Percentiles rank a stretch among this genome's conserved stretches.
Conservation (phyloP, 345 rosid species). For the Ceriops tagal region DNA sequence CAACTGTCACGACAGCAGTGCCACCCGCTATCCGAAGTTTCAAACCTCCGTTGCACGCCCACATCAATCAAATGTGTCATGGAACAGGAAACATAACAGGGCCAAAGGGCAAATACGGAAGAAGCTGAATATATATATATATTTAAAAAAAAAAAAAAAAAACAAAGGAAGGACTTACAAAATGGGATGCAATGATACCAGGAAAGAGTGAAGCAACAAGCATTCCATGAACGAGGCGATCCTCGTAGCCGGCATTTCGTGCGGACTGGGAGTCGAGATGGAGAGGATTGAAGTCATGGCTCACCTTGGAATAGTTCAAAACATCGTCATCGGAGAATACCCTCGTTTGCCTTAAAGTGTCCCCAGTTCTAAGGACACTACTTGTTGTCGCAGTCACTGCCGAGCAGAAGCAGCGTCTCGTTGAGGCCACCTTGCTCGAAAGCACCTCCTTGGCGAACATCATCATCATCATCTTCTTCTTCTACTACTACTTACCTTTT, state of each 20-base stretch:
- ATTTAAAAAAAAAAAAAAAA: background rate
- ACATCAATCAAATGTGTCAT: too few species aligned
- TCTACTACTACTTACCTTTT: background rate
- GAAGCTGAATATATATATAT: too few species aligned
- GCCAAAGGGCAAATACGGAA: too few species aligned
- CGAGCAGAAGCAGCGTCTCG: slow-evolving; percentile 43
- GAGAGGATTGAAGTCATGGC: slow-evolving; percentile 66
- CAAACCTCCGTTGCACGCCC: too few species aligned
- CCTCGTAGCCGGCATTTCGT: slow-evolving; percentile 58
- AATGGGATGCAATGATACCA: slow-evolving; percentile 63
- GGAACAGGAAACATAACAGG: too few species aligned
- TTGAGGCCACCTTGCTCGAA: slow-evolving; percentile 17
- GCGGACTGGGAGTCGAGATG: slow-evolving; percentile 69
- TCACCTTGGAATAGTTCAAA: slow-evolving; percentile 61
- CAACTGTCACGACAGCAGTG: too few species aligned
- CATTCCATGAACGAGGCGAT: slow-evolving; percentile 78
- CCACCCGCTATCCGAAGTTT: too few species aligned
- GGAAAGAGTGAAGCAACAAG: slow-evolving; percentile 86
- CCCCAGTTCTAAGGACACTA: slow-evolving; percentile 50
- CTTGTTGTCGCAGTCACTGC: slow-evolving; percentile 12
- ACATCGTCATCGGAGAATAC: slow-evolving; percentile 63
- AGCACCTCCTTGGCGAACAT: slow-evolving; percentile 30
- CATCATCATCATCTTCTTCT: background rate
- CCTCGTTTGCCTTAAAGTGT: slow-evolving; percentile 51
- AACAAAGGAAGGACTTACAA: slow-evolving; percentile 44